phyloP scores from a whole-genome alignment of 352 stramenopile genomes.

The Plasmopara halstedii region DNA sequence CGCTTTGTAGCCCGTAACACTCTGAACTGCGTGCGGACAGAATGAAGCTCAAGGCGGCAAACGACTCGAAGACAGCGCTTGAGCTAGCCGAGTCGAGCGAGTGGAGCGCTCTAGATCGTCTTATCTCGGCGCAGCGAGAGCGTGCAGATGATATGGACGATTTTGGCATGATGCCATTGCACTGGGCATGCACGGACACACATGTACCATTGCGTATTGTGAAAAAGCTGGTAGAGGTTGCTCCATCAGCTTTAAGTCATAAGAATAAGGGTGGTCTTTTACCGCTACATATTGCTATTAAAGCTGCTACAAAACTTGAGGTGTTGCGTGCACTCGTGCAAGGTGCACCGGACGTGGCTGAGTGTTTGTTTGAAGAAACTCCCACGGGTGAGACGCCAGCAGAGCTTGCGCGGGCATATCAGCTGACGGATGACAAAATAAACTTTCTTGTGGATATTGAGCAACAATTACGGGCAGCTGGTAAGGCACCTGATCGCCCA shows the following conservation, averaged over 20 bases:
- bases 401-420: slow-evolving; percentile 52
- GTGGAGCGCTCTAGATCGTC: slow-evolving; percentile 57
- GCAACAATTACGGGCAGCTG: slow-evolving; percentile 31
- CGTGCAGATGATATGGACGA: slow-evolving; percentile 72
- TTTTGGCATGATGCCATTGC: slow-evolving; percentile 81
- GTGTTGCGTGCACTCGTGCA: slow-evolving; percentile 51
- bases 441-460: slow-evolving; percentile 37
- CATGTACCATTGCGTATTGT: slow-evolving; percentile 58
- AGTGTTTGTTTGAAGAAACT: slow-evolving; percentile 56
- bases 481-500: slow-evolving; percentile 36
- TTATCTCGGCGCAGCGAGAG: slow-evolving; percentile 39
- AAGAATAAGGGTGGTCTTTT: slow-evolving; percentile 76
- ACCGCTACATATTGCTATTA: slow-evolving; percentile 77
- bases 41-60: slow-evolving; percentile 21
- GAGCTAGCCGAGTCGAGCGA: slow-evolving; percentile 65
- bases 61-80: slow-evolving; percentile 40
- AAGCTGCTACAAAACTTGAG: slow-evolving; percentile 60
- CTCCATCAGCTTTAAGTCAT: slow-evolving; percentile 36
- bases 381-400: slow-evolving; percentile 58
- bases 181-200: slow-evolving; percentile 76
- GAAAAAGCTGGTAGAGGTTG: slow-evolving; percentile 57
- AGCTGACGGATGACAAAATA: slow-evolving; percentile 44
- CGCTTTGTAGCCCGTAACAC: slow-evolving; percentile 1
- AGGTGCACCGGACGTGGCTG: slow-evolving; percentile 28
- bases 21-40: background rate